Evolutionary conservation across 768 basidiomycete genomes (phyloP).

Genomic region (Clitopilus passeckerianus): DNA sequence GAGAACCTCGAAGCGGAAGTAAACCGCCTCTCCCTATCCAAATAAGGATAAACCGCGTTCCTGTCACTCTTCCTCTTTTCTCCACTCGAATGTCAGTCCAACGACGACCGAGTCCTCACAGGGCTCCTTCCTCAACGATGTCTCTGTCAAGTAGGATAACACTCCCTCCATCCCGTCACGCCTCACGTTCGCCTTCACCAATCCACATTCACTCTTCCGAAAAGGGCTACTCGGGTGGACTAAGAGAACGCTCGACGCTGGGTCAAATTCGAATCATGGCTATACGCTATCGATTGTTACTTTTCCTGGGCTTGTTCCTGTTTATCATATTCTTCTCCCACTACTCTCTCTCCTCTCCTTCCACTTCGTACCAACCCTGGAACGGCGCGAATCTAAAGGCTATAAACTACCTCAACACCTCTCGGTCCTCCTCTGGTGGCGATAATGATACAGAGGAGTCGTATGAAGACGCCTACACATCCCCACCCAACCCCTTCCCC

Average conservation of each 20-base stretch:
- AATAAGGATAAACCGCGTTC: background rate
- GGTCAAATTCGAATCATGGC: background rate
- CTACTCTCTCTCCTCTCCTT: background rate
- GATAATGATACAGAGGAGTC: background rate
- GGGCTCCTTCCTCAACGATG: background rate
- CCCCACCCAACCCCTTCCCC: slow-evolving; percentile 64
- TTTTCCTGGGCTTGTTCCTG: slow-evolving; percentile 49
- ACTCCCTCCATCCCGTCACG: background rate
- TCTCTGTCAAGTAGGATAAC: background rate
- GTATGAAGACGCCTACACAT: background rate
- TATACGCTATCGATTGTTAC: slow-evolving; percentile 48
- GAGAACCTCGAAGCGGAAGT: background rate
- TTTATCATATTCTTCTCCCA: slow-evolving; percentile 38
- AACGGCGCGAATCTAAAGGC: slow-evolving; percentile 44
- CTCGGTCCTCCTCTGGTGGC: slow-evolving; percentile 25
- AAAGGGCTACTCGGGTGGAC: background rate
- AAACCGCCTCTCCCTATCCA: background rate
- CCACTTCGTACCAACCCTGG: background rate
- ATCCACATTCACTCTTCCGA: background rate
- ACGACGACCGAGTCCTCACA: background rate
- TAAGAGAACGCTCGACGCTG: background rate
- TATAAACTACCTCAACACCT: slow-evolving; percentile 78
- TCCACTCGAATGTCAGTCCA: background rate
- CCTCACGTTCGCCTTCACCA: background rate
- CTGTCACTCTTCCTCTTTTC: background rate